These are phyloP conservation scores for Cercophora samala DNA, from an alignment of 495 filamentous ascomycete genomes.

Conservation along the genomic window DNA sequence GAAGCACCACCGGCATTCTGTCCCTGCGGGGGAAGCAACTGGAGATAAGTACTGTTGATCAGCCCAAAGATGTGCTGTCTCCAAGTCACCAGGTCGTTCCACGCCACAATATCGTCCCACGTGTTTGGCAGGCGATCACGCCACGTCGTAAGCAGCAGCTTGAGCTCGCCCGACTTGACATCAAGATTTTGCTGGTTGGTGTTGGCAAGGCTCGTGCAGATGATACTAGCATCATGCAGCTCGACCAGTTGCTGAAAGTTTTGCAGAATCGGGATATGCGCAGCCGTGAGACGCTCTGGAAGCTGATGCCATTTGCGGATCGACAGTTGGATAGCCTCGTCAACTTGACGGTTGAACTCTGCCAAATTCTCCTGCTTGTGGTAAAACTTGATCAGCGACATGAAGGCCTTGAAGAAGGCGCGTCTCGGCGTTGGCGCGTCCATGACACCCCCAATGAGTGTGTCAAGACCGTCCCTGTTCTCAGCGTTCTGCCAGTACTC, in stretches of 20 bases:
- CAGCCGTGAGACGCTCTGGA: constrained; percentile 86
- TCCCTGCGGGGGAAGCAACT: constrained; percentile 69
- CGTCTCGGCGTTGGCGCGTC: constrained; percentile 92
- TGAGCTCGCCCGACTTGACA: constrained; percentile 90
- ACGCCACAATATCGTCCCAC: constrained; percentile 99
- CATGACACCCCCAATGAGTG: constrained; percentile 89
- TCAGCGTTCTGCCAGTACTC: constrained; percentile 86
- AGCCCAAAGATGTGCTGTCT: constrained; percentile 97
- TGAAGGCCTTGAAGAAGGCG: constrained; percentile 96
- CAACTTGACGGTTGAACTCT: constrained; percentile 85
- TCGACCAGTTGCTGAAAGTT: constrained; percentile 99
- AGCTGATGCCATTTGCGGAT: constrained; percentile 98
- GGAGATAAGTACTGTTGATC: constrained; percentile 91
- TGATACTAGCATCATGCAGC: constrained; percentile 94
- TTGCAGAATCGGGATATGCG: constrained; percentile 91
- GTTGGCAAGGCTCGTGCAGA: constrained; percentile 79
- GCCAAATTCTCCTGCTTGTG: constrained; percentile 73
- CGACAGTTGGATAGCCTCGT: constrained; percentile 93
- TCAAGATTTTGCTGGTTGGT: constrained; percentile 87
- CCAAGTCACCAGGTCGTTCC: constrained; percentile 99
- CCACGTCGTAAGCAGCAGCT: constrained; percentile 91
- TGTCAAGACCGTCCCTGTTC: constrained; percentile 83
- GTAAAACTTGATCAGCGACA: constrained; percentile 89
- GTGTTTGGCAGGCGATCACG: constrained; percentile 92
- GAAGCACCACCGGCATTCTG: constrained; percentile 76